Evolutionary conservation across 805 yeast species (phyloP).

Genomic region (Komagataella mondaviorum): DNA sequence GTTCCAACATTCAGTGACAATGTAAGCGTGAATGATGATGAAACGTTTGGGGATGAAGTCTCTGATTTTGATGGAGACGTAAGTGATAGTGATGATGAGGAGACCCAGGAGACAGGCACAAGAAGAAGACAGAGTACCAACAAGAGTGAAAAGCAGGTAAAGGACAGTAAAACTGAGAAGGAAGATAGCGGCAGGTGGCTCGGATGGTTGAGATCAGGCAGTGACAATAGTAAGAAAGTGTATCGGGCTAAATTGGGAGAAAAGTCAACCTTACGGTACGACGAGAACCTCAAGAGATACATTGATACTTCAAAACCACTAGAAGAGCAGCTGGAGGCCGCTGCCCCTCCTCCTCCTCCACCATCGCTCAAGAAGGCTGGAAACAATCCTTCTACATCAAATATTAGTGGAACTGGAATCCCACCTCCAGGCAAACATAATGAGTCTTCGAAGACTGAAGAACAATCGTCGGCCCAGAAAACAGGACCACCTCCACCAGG

Average conservation of each 20-base stretch:
- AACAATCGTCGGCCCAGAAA: slow-evolving; percentile 23
- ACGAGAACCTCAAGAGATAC: slow-evolving; percentile 81
- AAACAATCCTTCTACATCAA: slow-evolving; percentile 12
- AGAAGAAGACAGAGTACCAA: slow-evolving; percentile 3
- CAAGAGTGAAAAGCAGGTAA: slow-evolving; percentile 7
- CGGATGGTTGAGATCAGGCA: slow-evolving; percentile 47
- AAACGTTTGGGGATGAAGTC: slow-evolving; percentile 13
- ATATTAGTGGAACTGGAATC: slow-evolving; percentile 11
- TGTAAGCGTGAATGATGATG: neutral
- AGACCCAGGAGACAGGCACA: slow-evolving; percentile 12
- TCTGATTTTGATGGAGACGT: slow-evolving; percentile 35
- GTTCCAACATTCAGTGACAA: slow-evolving; percentile 12
- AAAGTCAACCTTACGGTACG: slow-evolving; percentile 59
- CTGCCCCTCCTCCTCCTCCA: slow-evolving; percentile 45
- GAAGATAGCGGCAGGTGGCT: slow-evolving; percentile 27
- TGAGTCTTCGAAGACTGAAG: slow-evolving; percentile 10
- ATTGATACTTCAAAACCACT: slow-evolving; percentile 54
- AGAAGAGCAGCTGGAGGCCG: slow-evolving; percentile 44
- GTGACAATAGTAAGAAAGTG: slow-evolving; percentile 61
- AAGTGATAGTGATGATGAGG: slow-evolving; percentile 28
- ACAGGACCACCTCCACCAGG: slow-evolving; percentile 18
- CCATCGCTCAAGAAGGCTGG: slow-evolving; percentile 29
- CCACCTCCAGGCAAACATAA: slow-evolving; percentile 27
- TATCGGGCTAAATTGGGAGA: slow-evolving; percentile 76
- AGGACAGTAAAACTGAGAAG: slow-evolving; percentile 11